Evolutionary conservation across 768 basidiomycete species (phyloP).

Genomic region (Termitomyces sp.): DNA sequence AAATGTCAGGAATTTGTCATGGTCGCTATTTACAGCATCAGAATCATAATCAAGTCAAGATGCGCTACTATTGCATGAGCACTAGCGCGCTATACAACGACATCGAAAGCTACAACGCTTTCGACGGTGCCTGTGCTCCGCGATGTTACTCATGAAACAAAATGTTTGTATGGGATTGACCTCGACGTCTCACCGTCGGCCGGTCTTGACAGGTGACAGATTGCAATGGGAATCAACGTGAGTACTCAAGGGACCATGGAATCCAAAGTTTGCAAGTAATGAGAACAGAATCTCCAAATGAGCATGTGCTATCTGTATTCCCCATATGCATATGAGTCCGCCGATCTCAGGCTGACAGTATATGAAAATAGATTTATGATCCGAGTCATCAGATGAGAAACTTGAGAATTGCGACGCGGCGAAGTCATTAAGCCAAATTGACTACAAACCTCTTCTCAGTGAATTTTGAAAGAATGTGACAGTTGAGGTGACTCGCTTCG

Average conservation of each 20-base stretch:
- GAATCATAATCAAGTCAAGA: not conserved
- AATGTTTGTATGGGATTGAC: not conserved
- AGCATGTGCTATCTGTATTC: not conserved
- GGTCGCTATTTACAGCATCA: too few relatives aligned
- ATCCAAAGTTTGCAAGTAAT: not conserved
- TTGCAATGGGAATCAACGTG: not conserved
- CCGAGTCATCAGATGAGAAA: not conserved
- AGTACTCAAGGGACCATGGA: not conserved
- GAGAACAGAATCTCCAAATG: not conserved
- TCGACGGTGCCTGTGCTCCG: not conserved
- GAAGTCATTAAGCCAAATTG: not conserved
- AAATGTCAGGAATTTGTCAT: not conserved
- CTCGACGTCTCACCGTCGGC: not conserved
- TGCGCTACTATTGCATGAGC: too few relatives aligned
- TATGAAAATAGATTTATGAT: too few relatives aligned
- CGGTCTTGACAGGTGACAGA: not conserved
- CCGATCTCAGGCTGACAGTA: not conserved
- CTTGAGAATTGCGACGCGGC: not conserved
- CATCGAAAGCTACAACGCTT: not conserved
- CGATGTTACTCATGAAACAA: not conserved
- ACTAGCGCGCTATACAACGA: not conserved
- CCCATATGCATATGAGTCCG: not conserved
- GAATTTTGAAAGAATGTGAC: not conserved
- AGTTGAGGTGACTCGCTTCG: not conserved
- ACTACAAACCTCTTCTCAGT: not conserved